Conservation (phyloP, 305 asterid genomes). For the Solanum hybrid region DNA sequence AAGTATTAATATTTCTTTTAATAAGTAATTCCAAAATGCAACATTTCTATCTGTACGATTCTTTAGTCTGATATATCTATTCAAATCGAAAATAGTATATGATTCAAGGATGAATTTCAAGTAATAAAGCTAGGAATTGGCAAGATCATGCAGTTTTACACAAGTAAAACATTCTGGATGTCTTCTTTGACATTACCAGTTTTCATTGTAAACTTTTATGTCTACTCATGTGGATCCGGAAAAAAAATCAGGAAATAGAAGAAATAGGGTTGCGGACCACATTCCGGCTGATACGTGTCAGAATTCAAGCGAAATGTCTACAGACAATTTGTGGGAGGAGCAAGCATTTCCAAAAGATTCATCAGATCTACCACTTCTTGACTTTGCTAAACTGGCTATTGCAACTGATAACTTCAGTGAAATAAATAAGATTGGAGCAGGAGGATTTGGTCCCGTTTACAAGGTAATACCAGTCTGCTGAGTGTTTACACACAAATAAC, state of each 20-base stretch:
- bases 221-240: not conserved
- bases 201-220: not conserved
- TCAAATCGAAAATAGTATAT: not conserved
- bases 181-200: not conserved
- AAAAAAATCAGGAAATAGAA: not conserved
- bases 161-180: not conserved
- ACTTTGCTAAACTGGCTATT: not conserved
- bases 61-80: not conserved
- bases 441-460: slow-evolving; percentile 23
- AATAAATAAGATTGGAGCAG: slow-evolving; percentile 17
- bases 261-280: not conserved
- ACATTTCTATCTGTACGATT: no score
- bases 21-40: not conserved
- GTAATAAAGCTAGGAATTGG: not conserved
- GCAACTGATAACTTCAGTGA: slow-evolving; percentile 16
- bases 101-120: not conserved
- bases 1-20: not conserved
- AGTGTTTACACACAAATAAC: not conserved
- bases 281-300: not conserved
- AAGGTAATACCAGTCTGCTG: slow-evolving; percentile 4
- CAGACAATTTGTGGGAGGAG: not conserved
- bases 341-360: slow-evolving; percentile 4
- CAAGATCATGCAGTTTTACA: not conserved
- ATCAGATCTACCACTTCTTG: slow-evolving; percentile 10
- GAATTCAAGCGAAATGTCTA: not conserved